Conservation (phyloP, 1,284 basidiomycete genomes). For the Pseudozyma tsukubaensis region DNA sequence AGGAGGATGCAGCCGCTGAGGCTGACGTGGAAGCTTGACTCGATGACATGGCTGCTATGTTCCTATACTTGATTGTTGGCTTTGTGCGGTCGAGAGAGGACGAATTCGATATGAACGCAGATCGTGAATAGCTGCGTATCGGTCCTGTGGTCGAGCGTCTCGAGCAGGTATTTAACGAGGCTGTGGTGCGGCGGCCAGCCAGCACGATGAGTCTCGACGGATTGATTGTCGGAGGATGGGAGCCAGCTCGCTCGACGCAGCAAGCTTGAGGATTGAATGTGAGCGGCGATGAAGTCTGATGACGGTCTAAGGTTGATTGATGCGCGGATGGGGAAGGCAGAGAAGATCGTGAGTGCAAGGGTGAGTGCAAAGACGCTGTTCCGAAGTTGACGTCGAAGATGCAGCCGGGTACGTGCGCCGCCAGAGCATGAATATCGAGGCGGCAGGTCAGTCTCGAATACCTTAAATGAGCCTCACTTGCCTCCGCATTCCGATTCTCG, state of each 20-base stretch:
- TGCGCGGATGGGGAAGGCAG: background rate
- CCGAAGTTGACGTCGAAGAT: background rate
- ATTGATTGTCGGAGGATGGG: background rate
- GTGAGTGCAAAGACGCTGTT: background rate
- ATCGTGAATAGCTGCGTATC: background rate
- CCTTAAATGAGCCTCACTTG: background rate
- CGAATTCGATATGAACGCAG: background rate
- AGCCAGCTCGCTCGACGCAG: background rate
- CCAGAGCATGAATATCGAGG: background rate
- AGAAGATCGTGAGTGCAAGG: background rate
- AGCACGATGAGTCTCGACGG: background rate
- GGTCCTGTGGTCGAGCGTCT: background rate
- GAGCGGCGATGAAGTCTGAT: background rate
- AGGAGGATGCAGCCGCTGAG: conserved; percentile 8
- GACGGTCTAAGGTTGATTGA: background rate
- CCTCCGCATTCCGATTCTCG: conserved; percentile 17
- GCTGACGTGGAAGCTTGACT: conserved; percentile 18
- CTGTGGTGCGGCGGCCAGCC: conserved; percentile 1
- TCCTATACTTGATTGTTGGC: background rate
- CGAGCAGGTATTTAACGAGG: no score
- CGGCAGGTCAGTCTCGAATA: conserved; percentile 6
- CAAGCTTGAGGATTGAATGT: background rate
- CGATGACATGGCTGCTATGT: conserved; percentile 16
- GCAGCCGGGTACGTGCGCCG: background rate
- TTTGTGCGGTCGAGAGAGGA: background rate